Percentiles rank a stretch among this genome's conserved stretches.
Conservation (phyloP, 371 early-diverging fungal genomes). For the Mortierella sp. region DNA sequence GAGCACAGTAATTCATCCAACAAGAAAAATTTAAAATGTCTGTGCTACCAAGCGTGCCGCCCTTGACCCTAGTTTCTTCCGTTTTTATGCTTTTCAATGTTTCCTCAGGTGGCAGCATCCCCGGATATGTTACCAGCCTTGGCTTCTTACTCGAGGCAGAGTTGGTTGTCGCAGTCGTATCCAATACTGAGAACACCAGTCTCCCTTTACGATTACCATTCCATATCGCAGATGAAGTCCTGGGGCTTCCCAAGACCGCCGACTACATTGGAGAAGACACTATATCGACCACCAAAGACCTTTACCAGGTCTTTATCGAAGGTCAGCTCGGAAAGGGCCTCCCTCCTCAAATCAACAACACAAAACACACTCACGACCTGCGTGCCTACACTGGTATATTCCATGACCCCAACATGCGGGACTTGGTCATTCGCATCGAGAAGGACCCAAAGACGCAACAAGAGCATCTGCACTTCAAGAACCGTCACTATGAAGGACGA, state of each 20-base stretch:
- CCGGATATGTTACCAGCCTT: neutral
- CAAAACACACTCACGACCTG: conserved; percentile 8
- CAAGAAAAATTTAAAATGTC: no score
- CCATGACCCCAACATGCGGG: conserved; percentile 11
- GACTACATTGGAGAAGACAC: conserved; percentile 7
- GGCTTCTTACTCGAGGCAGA: conserved; percentile 16
- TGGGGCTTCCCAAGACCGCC: conserved; percentile 23
- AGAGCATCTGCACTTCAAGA: conserved; percentile 17
- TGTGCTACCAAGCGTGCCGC: no score
- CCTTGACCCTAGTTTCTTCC: no score
- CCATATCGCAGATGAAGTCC: conserved; percentile 12
- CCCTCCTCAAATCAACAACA: conserved; percentile 18
- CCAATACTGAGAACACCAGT: neutral
- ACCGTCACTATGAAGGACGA: conserved; percentile 4
- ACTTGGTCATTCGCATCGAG: neutral
- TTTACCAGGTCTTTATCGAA: neutral
- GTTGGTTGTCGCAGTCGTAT: conserved; percentile 1
- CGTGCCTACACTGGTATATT: conserved; percentile 22
- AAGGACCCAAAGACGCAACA: no score
- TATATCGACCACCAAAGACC: neutral
- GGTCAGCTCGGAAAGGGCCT: neutral
- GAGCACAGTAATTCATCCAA: conserved; percentile 7
- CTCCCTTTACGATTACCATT: neutral
- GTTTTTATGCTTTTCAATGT: no score
- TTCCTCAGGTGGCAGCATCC: no score